These are phyloP conservation scores for Boletus reticuloceps DNA, from an alignment of 768 basidiomycete genomes.

Conservation along the genomic window DNA sequence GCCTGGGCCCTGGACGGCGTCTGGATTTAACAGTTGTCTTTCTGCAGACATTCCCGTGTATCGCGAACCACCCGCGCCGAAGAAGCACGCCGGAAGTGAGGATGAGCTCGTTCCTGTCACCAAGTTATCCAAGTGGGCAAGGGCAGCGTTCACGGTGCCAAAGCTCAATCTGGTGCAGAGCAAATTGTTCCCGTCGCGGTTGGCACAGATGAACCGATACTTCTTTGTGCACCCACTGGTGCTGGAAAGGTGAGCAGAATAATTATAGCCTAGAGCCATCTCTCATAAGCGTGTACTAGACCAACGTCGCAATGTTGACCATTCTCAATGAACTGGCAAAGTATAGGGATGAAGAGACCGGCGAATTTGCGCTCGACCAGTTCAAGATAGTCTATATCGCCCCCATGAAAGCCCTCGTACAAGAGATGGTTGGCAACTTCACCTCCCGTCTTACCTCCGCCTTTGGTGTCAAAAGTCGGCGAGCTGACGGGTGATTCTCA, in stretches of 20 bases:
- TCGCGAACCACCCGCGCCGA: slow-evolving; percentile 63
- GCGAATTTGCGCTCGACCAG: slow-evolving; percentile 60
- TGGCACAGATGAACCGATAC: slow-evolving; percentile 89
- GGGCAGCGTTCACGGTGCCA: slow-evolving; percentile 31
- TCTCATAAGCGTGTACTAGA: slow-evolving; percentile 47
- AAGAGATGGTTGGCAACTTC: slow-evolving; percentile 98
- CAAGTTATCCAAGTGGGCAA: slow-evolving; percentile 81
- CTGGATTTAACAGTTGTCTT: too few species aligned
- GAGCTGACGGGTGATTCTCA: slow-evolving; percentile 97
- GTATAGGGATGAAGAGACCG: slow-evolving; percentile 79
- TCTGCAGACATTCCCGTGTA: too few species aligned
- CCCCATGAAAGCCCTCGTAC: slow-evolving; percentile 98
- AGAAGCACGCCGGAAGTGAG: slow-evolving; percentile 61
- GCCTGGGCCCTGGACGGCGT: too few species aligned
- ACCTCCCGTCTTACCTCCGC: slow-evolving; percentile 58
- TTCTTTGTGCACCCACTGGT: slow-evolving; percentile 97
- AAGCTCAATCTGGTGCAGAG: too few species aligned
- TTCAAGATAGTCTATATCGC: slow-evolving; percentile 73
- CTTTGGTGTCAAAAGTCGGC: slow-evolving; percentile 81
- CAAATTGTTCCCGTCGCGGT: slow-evolving; percentile 89
- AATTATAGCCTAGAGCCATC: neutral
- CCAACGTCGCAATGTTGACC: slow-evolving; percentile 95
- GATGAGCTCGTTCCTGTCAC: slow-evolving; percentile 52
- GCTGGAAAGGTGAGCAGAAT: slow-evolving; percentile 37
- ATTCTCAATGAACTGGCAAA: slow-evolving; percentile 90